A percentile compares a stretch with the other conserved stretches of the same genome.
These are phyloP conservation scores for Ceriops decandra DNA, from an alignment of 345 rosid genomes.

Conservation along the genomic window DNA sequence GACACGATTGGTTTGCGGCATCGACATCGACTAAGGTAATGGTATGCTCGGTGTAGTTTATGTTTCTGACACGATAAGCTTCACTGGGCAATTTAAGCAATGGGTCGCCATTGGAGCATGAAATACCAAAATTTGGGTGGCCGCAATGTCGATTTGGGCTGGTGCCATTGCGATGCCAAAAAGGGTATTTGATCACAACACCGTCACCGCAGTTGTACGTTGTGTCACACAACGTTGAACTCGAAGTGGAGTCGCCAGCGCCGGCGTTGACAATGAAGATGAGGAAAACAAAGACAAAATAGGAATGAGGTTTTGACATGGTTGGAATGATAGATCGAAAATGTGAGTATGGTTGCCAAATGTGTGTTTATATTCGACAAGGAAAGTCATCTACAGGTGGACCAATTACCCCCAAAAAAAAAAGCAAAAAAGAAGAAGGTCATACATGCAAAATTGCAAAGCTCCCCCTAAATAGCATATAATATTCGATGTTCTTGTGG, in stretches of 20 bases:
- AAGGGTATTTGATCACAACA: constrained; percentile 1
- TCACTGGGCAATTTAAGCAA: background rate
- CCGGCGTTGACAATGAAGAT: background rate
- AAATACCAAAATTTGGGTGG: constrained; percentile 23
- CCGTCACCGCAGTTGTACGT: background rate
- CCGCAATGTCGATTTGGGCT: constrained; percentile 11
- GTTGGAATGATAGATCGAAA: no score
- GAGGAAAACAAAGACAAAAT: background rate
- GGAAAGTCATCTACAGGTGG: no score
- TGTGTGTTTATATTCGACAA: no score
- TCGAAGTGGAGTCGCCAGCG: background rate
- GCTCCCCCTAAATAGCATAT: no score
- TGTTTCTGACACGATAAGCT: constrained; percentile 6
- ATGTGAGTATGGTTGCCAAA: no score
- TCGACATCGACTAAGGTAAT: constrained; percentile 20
- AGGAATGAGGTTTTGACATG: background rate
- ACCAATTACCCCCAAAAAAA: no score
- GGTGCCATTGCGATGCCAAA: background rate
- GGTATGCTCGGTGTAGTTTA: background rate
- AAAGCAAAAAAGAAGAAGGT: no score
- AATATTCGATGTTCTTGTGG: no score
- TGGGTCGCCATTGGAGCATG: constrained; percentile 11
- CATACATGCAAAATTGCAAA: no score
- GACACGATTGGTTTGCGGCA: background rate
- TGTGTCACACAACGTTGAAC: background rate